Conservation (phyloP, 495 filamentous ascomycete genomes). For the Cladorrhinum samala region DNA sequence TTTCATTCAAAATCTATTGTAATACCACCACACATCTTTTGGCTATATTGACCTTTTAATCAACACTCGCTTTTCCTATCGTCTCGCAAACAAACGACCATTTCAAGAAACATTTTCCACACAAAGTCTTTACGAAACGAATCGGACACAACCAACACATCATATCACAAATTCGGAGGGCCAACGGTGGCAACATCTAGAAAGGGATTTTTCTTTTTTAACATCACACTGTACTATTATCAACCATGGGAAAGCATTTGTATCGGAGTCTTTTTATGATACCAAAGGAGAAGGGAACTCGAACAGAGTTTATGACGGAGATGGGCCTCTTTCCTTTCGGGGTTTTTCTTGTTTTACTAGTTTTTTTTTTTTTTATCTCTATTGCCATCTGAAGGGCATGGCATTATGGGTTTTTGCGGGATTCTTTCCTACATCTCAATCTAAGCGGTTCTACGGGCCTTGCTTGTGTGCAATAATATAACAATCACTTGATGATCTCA, state of each 20-base stretch:
- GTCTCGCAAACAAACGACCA: neutral
- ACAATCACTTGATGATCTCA: neutral
- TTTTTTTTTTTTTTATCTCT: neutral
- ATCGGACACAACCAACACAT: neutral
- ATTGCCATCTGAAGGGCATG: neutral
- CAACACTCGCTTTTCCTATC: slow-evolving; percentile 2
- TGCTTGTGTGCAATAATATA: neutral
- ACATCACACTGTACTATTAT: slow-evolving; percentile 1
- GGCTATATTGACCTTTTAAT: slow-evolving; percentile 28
- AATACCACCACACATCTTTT: slow-evolving; percentile 20
- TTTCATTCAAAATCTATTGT: slow-evolving; percentile 14
- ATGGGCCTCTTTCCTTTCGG: neutral
- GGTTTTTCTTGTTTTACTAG: too few species aligned
- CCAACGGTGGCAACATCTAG: neutral
- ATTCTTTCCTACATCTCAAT: too few species aligned
- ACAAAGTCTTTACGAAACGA: neutral
- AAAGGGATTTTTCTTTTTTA: neutral
- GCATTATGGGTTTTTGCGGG: too few species aligned
- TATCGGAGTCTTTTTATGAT: slow-evolving; percentile 1
- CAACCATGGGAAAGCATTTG: neutral
- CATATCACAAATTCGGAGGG: neutral
- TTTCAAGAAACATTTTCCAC: slow-evolving; percentile 6
- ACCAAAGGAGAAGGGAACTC: neutral
- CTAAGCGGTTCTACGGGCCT: neutral
- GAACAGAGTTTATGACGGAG: neutral